Evolutionary conservation across 78 protist species (phyloP).

Genomic region (Speleostelium caveatum): DNA sequence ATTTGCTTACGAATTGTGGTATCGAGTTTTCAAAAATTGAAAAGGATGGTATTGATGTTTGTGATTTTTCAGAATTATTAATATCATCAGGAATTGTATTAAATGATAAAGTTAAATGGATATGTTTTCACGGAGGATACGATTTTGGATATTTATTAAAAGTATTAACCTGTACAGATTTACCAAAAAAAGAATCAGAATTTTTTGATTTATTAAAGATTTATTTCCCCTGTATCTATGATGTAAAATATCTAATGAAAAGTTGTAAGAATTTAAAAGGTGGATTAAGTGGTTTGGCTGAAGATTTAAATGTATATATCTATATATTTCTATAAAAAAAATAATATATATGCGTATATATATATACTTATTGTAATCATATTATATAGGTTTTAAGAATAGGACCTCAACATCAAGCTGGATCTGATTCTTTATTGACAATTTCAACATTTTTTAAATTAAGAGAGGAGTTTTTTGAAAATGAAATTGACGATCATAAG

Average conservation of each 20-base stretch:
- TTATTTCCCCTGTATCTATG: conserved; percentile 96
- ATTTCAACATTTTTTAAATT: conserved; percentile 93
- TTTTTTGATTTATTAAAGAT: conserved; percentile 86
- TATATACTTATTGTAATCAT: not conserved
- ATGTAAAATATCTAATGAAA: conserved; percentile 95
- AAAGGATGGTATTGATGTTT: conserved; percentile 90
- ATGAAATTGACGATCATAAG: conserved; percentile 90
- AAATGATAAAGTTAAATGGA: conserved; percentile 87
- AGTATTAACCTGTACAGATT: conserved; percentile 87
- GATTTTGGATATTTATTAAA: conserved; percentile 82
- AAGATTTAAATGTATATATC: conserved; percentile 87
- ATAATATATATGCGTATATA: not conserved
- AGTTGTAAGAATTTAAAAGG: conserved; percentile 90
- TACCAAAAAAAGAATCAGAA: conserved; percentile 92
- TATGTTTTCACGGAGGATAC: conserved; percentile 92
- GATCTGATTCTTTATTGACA: conserved; percentile 95
- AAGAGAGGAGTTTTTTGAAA: conserved; percentile 89
- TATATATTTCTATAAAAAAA: not conserved
- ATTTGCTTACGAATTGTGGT: conserved; percentile 94
- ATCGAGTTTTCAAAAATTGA: conserved; percentile 92
- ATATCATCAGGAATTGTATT: conserved; percentile 90
- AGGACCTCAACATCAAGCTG: conserved; percentile 99
- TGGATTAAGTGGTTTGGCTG: conserved; percentile 97
- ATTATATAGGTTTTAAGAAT: conserved; percentile 85
- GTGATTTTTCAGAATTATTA: conserved; percentile 91